Base-by-base conservation (phyloP, 2,329 filamentous ascomycete species). In the Rutstroemia sp. region DNA sequence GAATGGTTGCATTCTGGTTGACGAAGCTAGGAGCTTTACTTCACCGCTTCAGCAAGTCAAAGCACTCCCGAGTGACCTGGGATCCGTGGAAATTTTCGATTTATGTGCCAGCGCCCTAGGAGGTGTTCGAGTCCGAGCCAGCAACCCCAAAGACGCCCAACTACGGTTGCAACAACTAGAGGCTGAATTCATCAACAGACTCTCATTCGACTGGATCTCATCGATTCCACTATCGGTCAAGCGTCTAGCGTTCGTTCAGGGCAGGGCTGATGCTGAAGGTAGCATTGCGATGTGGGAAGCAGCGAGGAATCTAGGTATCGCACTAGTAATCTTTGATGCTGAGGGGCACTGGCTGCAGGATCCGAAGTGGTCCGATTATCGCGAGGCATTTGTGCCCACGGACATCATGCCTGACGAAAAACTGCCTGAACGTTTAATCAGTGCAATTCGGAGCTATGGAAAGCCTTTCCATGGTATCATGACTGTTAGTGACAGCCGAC, bases 381-480 rank as follows among this genome's bases (percentile, higher is more conserved):
- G 70, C 1, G 69, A 73, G 23, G 70, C 62, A 1, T 72, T 73
- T 49, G 56, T 72, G 19, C 57, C 62, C 2, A 46, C 64, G n/a
- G 60, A 68, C 30, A 65, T 53, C 10, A 46, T 23, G 12, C 21
- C 39, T 1, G 68, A 71, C 39, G 62, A 58, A 0, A 63, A 57
- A 3, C 61, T 73, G 2, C 21, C 63, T 1, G 37, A 65, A 7
- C 66, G 69, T 1, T 65, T 74, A 17, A 65, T 68, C 4, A 60
- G 65, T 0, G 68, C 69, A 0, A 58, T 73, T 2, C 49, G 55
- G 5, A 42, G 55, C 10, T 65, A 69, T 38, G 49, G 61, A 1
- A 56, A 57, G 1, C 55, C 56, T 2, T 63, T 74, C 9, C 62
- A 75, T 51, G 73, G 72, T 1, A 63, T 75, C n/a, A 62, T 71